Evolutionary conservation across 2,329 filamentous ascomycete genomes (phyloP).

Genomic region (Curvularia sp.): DNA sequence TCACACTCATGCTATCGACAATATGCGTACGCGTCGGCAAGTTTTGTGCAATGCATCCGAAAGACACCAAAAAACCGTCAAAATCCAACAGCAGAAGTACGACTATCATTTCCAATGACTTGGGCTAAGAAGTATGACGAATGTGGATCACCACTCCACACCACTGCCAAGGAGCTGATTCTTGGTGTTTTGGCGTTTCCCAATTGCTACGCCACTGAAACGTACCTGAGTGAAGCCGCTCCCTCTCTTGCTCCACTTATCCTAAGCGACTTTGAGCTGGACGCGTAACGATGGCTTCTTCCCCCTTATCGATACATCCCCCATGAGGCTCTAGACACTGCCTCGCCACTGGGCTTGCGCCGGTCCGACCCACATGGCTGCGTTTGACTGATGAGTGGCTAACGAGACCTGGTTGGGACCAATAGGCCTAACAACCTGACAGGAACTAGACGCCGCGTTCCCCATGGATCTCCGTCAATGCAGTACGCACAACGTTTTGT

Average conservation of each 20-base stretch:
- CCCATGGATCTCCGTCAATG: constrained; percentile 19
- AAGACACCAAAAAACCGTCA: not conserved
- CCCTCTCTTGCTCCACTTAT: constrained; percentile 38
- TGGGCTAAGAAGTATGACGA: not conserved
- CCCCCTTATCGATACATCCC: constrained; percentile 27
- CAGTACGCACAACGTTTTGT: constrained; percentile 28
- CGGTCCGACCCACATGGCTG: constrained; percentile 16
- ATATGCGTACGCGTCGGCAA: constrained; percentile 19
- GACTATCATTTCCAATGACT: not conserved
- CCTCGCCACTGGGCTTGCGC: constrained; percentile 31
- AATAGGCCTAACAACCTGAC: constrained; percentile 17
- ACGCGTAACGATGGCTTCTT: constrained; percentile 42
- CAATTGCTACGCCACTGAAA: constrained; percentile 31
- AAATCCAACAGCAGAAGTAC: not conserved
- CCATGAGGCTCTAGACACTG: constrained; percentile 17
- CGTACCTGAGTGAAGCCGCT: constrained; percentile 22
- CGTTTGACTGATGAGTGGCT: constrained; percentile 24
- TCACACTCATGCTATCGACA: constrained; percentile 11
- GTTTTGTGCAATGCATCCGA: not conserved
- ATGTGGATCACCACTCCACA: not conserved
- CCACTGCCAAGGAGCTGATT: constrained; percentile 2
- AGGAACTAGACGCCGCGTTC: constrained; percentile 15
- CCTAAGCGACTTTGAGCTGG: constrained; percentile 39
- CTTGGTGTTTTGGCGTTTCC: constrained; percentile 8
- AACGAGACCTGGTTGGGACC: constrained; percentile 17